These are phyloP conservation scores for Lichtheimia ornata DNA, from an alignment of 371 early-diverging fungal genomes.

Conservation along the genomic window DNA sequence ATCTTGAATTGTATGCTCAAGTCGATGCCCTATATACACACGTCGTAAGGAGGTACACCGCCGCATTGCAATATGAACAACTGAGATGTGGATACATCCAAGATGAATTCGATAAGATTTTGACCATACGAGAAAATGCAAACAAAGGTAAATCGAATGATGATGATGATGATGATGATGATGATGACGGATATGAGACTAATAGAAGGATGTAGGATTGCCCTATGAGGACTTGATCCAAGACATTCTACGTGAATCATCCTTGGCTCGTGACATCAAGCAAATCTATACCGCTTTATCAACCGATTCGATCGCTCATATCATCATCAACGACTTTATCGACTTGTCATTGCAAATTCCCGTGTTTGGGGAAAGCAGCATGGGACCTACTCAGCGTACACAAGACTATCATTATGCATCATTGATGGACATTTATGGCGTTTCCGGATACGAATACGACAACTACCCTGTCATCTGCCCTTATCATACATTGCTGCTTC, in stretches of 20 bases:
- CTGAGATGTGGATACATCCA: conserved; percentile 78
- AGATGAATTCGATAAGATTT: conserved; percentile 73
- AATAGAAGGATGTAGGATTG: conserved; percentile 29
- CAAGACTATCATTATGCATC: conserved; percentile 27
- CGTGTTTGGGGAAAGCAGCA: conserved; percentile 18
- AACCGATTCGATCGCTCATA: conserved; percentile 58
- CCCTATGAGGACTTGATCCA: conserved; percentile 43
- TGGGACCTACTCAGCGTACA: conserved; percentile 14
- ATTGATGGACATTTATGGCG: conserved; percentile 51
- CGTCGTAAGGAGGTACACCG: conserved; percentile 71
- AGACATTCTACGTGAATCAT: conserved; percentile 43
- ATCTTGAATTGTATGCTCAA: conserved; percentile 58
- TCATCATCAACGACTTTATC: conserved; percentile 77
- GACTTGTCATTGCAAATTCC: conserved; percentile 78
- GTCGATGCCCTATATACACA: conserved; percentile 73
- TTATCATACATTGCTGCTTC: conserved; percentile 81
- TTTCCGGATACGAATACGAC: conserved; percentile 60
- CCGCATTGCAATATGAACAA: conserved; percentile 84
- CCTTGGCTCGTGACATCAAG: conserved; percentile 60
- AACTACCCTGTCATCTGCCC: conserved; percentile 81
- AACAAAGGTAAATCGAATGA: conserved; percentile 38
- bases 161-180: background rate
- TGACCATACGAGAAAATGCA: conserved; percentile 62
- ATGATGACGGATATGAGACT: background rate
- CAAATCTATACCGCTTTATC: conserved; percentile 65